Evolutionary conservation across 2,329 filamentous ascomycete species (phyloP).

Genomic region (Stenocarpella maydis): DNA sequence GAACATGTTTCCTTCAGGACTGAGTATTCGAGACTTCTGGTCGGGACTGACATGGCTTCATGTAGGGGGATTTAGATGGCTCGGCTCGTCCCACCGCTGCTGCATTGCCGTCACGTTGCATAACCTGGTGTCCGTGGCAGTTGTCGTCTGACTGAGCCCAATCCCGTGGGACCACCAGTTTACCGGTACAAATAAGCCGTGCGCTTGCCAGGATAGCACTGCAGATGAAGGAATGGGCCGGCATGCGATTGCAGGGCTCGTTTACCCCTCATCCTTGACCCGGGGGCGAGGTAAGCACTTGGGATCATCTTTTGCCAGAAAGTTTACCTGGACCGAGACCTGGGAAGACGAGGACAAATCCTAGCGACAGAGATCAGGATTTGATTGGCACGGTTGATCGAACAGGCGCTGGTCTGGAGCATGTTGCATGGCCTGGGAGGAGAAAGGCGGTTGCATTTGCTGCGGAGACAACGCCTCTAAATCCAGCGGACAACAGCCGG

Average conservation of each 20-base stretch:
- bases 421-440: background rate
- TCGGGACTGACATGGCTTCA: background rate
- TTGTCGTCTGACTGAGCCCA: background rate
- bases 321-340: background rate
- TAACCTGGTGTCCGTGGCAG: background rate
- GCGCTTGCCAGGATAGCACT: background rate
- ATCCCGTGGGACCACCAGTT: background rate
- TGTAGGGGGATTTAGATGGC: background rate
- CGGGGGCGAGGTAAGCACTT: conserved; percentile 22
- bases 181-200: background rate
- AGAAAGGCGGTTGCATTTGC: conserved; percentile 11
- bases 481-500: background rate
- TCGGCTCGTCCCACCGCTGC: background rate
- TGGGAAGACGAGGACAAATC: background rate
- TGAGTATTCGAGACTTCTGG: background rate
- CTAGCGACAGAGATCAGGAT: background rate
- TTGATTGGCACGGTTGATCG: conserved; percentile 21
- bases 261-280: conserved; percentile 34
- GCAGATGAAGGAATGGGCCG: conserved; percentile 1
- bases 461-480: background rate
- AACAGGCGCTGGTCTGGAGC: background rate
- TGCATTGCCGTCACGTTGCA: background rate
- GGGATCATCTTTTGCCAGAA: background rate
- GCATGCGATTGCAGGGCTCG: conserved; percentile 1
- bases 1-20: background rate